These are phyloP conservation scores for Umbelopsis vinacea DNA, from an alignment of 192 early-diverging fungal genomes.

Conservation along the genomic window DNA sequence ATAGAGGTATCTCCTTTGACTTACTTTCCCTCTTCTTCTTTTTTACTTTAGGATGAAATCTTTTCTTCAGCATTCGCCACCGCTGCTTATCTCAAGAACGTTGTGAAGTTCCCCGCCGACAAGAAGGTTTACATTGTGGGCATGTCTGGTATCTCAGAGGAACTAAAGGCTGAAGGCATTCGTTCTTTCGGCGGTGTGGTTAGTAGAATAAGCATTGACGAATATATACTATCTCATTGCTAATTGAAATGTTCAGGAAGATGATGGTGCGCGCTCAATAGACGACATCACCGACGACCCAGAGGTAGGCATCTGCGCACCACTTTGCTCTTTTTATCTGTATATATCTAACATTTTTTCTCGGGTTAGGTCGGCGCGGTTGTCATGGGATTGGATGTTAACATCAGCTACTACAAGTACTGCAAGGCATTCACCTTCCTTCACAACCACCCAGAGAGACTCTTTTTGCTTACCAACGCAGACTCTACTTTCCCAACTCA, in stretches of 20 bases:
- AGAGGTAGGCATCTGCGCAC: slow-evolving; percentile 32
- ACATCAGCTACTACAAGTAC: slow-evolving; percentile 93
- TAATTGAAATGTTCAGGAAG: slow-evolving; percentile 19
- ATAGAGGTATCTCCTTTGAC: no score
- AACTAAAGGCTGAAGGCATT: slow-evolving; percentile 84
- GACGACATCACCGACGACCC: slow-evolving; percentile 53
- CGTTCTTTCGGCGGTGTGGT: slow-evolving; percentile 54
- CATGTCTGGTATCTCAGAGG: slow-evolving; percentile 83
- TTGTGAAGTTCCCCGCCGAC: slow-evolving; percentile 79
- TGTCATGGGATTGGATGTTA: slow-evolving; percentile 88
- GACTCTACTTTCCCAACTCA: slow-evolving; percentile 89
- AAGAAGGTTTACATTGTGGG: slow-evolving; percentile 95
- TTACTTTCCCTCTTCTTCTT: no score
- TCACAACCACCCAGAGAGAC: slow-evolving; percentile 62
- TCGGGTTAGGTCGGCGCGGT: slow-evolving; percentile 77
- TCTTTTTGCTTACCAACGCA: slow-evolving; percentile 93
- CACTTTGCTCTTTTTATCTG: not conserved
- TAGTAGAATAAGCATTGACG: slow-evolving; percentile 16
- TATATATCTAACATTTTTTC: not conserved
- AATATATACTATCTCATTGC: not conserved
- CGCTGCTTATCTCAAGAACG: slow-evolving; percentile 87
- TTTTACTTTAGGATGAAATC: slow-evolving; percentile 73
- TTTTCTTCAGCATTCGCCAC: slow-evolving; percentile 93
- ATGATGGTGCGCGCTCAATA: slow-evolving; percentile 61
- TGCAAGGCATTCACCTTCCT: slow-evolving; percentile 92